Conservation (phyloP, 495 filamentous ascomycete species). For the Penicillium diatomitis region DNA sequence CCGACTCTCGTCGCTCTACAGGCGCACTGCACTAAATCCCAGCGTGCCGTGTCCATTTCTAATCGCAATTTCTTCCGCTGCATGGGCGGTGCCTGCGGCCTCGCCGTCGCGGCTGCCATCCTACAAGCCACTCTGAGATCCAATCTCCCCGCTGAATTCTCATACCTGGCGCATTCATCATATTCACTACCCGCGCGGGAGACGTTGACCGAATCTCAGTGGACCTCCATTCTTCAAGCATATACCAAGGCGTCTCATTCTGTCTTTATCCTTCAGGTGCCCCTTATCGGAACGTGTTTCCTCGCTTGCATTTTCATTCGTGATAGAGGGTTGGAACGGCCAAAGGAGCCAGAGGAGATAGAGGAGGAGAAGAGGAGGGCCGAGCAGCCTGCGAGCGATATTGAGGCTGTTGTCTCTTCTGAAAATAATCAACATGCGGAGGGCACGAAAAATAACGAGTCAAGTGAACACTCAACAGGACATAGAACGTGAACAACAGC, state of each 20-base stretch:
- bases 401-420: constrained; percentile 8
- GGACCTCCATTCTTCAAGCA: constrained; percentile 34
- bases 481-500: no score
- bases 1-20: constrained; percentile 55
- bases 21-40: constrained; percentile 47
- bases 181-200: constrained; percentile 32
- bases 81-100: constrained; percentile 49
- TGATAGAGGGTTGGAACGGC: constrained; percentile 44
- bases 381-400: constrained; percentile 11
- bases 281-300: constrained; percentile 45
- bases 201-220: constrained; percentile 25
- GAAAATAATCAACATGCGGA: not conserved
- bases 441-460: not conserved
- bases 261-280: constrained; percentile 47
- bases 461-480: constrained; percentile 1
- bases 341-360: constrained; percentile 36
- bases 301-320: constrained; percentile 43
- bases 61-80: constrained; percentile 57
- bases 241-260: constrained; percentile 43
- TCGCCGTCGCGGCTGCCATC: constrained; percentile 51
- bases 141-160: constrained; percentile 33
- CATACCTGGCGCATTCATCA: constrained; percentile 31
- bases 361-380: constrained; percentile 21
- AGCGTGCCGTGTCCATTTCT: constrained; percentile 52
- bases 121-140: constrained; percentile 42